Evolutionary conservation across 495 filamentous ascomycete species (phyloP).

Genomic region (Penicillium bialowiezense): DNA sequence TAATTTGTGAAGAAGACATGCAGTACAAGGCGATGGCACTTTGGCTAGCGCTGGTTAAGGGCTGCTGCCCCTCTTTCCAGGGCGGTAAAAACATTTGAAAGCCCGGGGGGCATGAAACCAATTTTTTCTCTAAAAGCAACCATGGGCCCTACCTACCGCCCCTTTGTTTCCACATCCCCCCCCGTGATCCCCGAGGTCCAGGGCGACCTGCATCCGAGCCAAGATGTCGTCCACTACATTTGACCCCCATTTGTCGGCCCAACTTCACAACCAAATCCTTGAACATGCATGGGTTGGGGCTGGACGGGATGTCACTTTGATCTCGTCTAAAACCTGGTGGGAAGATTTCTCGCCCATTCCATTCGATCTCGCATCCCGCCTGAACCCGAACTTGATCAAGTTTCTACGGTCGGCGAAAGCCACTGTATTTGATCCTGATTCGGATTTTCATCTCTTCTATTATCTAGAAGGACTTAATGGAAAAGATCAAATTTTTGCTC

Average conservation of each 20-base stretch:
- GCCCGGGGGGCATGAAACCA: too few species aligned
- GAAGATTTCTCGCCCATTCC: conserved; percentile 13
- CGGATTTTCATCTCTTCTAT: conserved; percentile 11
- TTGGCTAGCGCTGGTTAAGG: too few species aligned
- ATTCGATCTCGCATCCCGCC: conserved; percentile 9
- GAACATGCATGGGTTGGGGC: conserved; percentile 13
- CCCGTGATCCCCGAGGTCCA: too few species aligned
- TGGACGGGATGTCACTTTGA: conserved; percentile 8
- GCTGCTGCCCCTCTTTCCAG: too few species aligned
- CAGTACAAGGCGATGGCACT: too few species aligned
- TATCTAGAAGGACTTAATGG: conserved; percentile 1
- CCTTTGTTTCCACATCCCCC: too few species aligned
- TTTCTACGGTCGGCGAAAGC: conserved; percentile 10
- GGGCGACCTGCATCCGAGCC: too few species aligned
- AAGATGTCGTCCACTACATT: background rate
- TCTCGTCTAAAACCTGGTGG: conserved; percentile 13
- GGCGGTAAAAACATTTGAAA: too few species aligned
- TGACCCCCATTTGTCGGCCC: conserved; percentile 7
- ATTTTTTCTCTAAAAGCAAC: too few species aligned
- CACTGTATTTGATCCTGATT: conserved; percentile 1
- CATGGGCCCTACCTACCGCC: too few species aligned
- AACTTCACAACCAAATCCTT: conserved; percentile 14
- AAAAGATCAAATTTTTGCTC: background rate
- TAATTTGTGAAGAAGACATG: too few species aligned
- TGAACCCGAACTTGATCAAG: conserved; percentile 7